These are phyloP conservation scores for Mallotus repandus DNA, from an alignment of 441 rosid species.

Conservation along the genomic window DNA sequence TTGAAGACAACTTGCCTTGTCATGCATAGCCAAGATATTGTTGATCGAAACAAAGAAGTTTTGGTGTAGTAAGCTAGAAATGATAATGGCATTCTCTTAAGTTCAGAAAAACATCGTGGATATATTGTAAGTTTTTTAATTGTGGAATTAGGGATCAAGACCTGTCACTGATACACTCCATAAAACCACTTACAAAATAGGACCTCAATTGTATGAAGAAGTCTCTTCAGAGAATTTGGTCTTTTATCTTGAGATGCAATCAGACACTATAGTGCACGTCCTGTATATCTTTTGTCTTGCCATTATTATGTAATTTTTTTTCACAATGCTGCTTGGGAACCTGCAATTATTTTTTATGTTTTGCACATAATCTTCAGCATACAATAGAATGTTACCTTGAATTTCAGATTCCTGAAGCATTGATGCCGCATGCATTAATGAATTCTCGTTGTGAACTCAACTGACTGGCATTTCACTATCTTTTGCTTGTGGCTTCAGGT, in stretches of 20 bases:
- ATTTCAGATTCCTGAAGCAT: too few relatives aligned
- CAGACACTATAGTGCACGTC: too few relatives aligned
- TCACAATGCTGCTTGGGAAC: not conserved
- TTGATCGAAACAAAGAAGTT: too few relatives aligned
- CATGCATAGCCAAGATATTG: too few relatives aligned
- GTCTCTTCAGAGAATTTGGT: too few relatives aligned
- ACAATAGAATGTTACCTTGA: not conserved
- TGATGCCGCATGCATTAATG: not conserved
- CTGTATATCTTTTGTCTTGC: not conserved
- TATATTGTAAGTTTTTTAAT: not conserved
- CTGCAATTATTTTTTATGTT: not conserved
- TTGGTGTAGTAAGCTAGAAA: not conserved
- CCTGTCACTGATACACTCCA: not conserved
- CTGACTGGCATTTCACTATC: not conserved
- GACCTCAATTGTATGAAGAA: too few relatives aligned
- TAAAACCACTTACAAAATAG: not conserved
- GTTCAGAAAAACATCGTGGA: not conserved
- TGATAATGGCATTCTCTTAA: not conserved
- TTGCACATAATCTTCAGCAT: too few relatives aligned
- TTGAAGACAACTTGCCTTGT: too few relatives aligned
- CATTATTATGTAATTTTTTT: not conserved
- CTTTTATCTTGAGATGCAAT: too few relatives aligned
- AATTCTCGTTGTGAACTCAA: not conserved
- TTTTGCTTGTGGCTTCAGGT: slow-evolving; percentile 41
- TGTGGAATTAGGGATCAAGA: not conserved